Evolutionary conservation across 2,329 filamentous ascomycete genomes (phyloP).

Genomic region (Penicillium sclerotigenum): DNA sequence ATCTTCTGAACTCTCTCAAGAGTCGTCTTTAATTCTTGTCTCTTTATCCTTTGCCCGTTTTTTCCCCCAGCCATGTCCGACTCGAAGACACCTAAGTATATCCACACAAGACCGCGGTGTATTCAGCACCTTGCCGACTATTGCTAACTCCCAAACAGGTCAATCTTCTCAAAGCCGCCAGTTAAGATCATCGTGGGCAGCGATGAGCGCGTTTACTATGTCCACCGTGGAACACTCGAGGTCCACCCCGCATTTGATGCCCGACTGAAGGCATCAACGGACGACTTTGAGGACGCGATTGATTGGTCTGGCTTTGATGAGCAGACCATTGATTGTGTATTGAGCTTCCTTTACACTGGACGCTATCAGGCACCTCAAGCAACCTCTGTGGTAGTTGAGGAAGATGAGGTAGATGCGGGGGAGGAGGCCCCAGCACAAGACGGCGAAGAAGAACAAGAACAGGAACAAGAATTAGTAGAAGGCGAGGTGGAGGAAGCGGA

Average conservation of each 20-base stretch:
- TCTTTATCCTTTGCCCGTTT: neutral
- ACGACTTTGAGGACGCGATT: neutral
- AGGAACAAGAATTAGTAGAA: neutral
- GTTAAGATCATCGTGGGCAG: neutral
- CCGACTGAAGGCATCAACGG: neutral
- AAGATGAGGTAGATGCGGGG: neutral
- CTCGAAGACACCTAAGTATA: neutral
- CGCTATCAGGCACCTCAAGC: neutral
- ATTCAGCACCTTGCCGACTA: neutral
- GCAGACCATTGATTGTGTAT: conserved; percentile 1
- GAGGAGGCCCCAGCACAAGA: conserved; percentile 1
- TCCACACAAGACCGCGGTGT: neutral
- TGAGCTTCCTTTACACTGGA: conserved; percentile 1
- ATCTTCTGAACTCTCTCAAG: neutral
- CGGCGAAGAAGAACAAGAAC: neutral
- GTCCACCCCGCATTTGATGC: neutral
- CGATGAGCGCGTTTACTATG: neutral
- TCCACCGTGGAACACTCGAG: conserved; percentile 2
- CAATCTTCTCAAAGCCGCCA: conserved; percentile 1
- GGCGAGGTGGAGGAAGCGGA: neutral
- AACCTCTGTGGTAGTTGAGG: neutral
- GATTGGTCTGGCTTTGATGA: conserved; percentile 2
- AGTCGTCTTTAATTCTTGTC: too few species aligned
- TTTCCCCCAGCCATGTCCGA: neutral
- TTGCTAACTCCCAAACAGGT: neutral